Conservation (phyloP, 192 early-diverging fungal genomes). For the Coemansia sp. region DNA sequence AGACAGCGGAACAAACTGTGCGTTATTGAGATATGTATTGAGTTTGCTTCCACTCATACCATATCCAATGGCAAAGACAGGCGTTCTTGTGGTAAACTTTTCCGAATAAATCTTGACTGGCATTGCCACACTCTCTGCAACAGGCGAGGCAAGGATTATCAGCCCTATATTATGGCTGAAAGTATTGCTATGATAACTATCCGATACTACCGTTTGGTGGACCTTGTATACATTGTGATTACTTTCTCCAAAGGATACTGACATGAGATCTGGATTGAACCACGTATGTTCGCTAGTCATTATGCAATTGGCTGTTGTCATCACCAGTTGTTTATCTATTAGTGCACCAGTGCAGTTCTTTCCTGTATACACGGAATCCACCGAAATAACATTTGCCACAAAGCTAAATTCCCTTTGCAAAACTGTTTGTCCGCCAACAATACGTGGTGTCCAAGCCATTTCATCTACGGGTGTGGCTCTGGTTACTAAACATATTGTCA, state of each 20-base stretch:
- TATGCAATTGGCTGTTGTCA: slow-evolving; percentile 43
- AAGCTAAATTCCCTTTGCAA: slow-evolving; percentile 5
- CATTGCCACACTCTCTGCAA: slow-evolving; percentile 10
- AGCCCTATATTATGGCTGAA: slow-evolving; percentile 29
- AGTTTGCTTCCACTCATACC: not conserved
- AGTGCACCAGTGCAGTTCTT: slow-evolving; percentile 37
- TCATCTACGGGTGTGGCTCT: too few species aligned
- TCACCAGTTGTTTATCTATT: slow-evolving; percentile 13
- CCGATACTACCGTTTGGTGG: slow-evolving; percentile 13
- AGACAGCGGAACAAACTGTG: not conserved
- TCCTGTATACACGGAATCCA: slow-evolving; percentile 21
- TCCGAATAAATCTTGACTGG: slow-evolving; percentile 18
- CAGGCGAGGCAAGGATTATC: slow-evolving; percentile 17
- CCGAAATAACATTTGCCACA: slow-evolving; percentile 26
- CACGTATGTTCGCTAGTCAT: slow-evolving; percentile 11
- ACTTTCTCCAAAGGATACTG: slow-evolving; percentile 13
- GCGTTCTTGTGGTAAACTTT: not conserved
- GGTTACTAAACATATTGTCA: not conserved
- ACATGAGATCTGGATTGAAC: slow-evolving; percentile 19
- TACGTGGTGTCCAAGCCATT: not conserved
- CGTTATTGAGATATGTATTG: not conserved
- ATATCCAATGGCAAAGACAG: slow-evolving; percentile 16
- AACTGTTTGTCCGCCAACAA: slow-evolving; percentile 8
- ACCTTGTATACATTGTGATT: slow-evolving; percentile 9
- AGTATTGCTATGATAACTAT: slow-evolving; percentile 5